Conservation (phyloP, 2,329 filamentous ascomycete genomes). For the Fusarium beomiforme region DNA sequence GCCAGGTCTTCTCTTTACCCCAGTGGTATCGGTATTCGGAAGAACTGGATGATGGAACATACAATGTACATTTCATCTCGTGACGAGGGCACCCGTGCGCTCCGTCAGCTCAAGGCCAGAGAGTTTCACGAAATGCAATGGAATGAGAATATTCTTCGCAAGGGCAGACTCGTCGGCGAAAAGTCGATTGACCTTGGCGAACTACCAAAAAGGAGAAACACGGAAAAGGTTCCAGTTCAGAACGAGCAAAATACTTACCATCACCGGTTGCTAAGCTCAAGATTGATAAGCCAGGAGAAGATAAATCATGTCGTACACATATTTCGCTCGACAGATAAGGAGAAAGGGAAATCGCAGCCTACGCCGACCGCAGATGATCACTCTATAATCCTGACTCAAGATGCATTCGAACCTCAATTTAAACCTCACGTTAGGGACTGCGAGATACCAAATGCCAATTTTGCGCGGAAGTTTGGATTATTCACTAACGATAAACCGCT, state of each 20-base stretch:
- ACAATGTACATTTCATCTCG: slow-evolving; percentile 55
- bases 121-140: slow-evolving; percentile 56
- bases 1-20: slow-evolving; percentile 17
- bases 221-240: background rate
- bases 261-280: slow-evolving; percentile 5
- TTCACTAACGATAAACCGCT: slow-evolving; percentile 47
- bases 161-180: slow-evolving; percentile 50
- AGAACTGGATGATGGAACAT: slow-evolving; percentile 56
- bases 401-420: slow-evolving; percentile 16
- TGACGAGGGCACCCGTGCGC: slow-evolving; percentile 50
- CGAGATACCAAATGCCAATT: slow-evolving; percentile 56
- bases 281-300: background rate
- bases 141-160: slow-evolving; percentile 42
- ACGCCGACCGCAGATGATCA: background rate
- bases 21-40: slow-evolving; percentile 49
- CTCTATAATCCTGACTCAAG: slow-evolving; percentile 1
- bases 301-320: slow-evolving; percentile 19
- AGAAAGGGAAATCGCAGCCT: background rate
- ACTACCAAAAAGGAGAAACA: background rate
- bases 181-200: slow-evolving; percentile 36
- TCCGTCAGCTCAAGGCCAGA: slow-evolving; percentile 50
- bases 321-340: slow-evolving; percentile 9
- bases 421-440: slow-evolving; percentile 44
- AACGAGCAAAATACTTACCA: background rate
- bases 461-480: slow-evolving; percentile 55